These are phyloP conservation scores for Chrysosporium keratinophilum DNA, from an alignment of 2,329 filamentous ascomycete genomes.

Conservation along the genomic window DNA sequence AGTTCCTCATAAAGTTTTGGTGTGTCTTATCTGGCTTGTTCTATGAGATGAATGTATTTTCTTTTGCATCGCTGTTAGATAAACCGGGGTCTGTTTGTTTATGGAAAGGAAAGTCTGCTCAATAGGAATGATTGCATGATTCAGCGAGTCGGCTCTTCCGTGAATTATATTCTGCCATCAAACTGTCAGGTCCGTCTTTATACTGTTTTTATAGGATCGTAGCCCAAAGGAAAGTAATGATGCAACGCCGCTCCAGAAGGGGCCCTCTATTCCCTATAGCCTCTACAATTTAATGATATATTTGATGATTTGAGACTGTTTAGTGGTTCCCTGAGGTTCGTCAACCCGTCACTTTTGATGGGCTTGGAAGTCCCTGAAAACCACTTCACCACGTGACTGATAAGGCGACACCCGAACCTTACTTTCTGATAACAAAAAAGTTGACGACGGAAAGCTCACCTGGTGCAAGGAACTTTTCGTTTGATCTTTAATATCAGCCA, in stretches of 20 bases:
- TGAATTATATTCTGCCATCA: not conserved
- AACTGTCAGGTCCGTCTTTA: not conserved
- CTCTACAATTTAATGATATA: too few species aligned
- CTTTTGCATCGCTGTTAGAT: slow-evolving; percentile 7
- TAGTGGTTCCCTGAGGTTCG: too few species aligned
- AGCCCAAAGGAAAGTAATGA: too few species aligned
- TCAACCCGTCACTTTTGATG: too few species aligned
- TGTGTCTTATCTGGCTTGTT: not conserved
- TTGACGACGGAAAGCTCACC: not conserved
- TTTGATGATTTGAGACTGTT: too few species aligned
- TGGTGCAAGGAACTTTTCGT: too few species aligned
- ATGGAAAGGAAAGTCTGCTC: not conserved
- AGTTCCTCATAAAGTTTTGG: slow-evolving; percentile 20
- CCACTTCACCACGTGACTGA: slow-evolving; percentile 4
- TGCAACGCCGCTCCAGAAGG: too few species aligned
- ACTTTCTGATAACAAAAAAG: not conserved
- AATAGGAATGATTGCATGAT: slow-evolving; percentile 1
- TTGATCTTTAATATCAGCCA: too few species aligned
- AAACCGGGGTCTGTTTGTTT: not conserved
- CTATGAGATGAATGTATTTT: slow-evolving; percentile 6
- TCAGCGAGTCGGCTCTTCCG: not conserved
- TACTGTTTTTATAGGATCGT: not conserved
- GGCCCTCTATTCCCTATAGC: too few species aligned
- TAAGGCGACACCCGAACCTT: not conserved
- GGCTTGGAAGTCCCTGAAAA: too few species aligned